phyloP scores from a whole-genome alignment of 495 filamentous ascomycete species.

The Aspergillus nidulans region DNA sequence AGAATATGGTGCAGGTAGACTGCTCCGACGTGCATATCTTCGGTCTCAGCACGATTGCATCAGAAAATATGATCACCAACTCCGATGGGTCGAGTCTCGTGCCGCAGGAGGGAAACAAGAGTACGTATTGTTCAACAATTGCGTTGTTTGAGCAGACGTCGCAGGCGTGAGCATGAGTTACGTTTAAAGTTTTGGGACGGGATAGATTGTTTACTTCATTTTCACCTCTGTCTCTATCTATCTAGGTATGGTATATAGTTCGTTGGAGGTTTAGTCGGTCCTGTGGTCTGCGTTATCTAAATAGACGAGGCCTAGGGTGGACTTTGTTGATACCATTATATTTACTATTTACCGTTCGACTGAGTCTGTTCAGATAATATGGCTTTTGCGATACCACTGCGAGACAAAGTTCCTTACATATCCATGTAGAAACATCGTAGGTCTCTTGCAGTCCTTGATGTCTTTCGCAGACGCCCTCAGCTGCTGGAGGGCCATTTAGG shows the following conservation, averaged over 20 bases:
- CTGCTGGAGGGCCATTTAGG: too few relatives aligned
- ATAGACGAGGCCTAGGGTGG: neutral
- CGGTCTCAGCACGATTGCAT: conserved; percentile 81
- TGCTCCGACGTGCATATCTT: conserved; percentile 66
- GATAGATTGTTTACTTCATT: neutral
- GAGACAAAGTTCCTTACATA: too few relatives aligned
- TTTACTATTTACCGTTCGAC: neutral
- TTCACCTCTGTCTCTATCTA: neutral
- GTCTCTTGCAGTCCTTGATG: too few relatives aligned
- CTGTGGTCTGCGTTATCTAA: neutral
- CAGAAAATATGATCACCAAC: conserved; percentile 76
- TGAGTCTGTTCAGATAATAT: neutral
- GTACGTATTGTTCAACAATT: conserved; percentile 73
- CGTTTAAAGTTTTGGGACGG: neutral
- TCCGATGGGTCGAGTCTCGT: conserved; percentile 47
- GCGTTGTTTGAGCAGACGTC: conserved; percentile 52
- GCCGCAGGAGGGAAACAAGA: conserved; percentile 59
- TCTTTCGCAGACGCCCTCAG: too few relatives aligned
- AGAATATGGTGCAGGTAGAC: conserved; percentile 82
- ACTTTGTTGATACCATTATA: neutral
- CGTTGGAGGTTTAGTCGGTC: neutral
- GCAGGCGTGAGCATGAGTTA: neutral
- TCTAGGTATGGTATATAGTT: neutral
- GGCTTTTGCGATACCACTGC: too few relatives aligned
- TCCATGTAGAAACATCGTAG: too few relatives aligned